Base-by-base conservation (phyloP, 2,329 filamentous ascomycete species). In the Fusarium keratoplasticum region DNA sequence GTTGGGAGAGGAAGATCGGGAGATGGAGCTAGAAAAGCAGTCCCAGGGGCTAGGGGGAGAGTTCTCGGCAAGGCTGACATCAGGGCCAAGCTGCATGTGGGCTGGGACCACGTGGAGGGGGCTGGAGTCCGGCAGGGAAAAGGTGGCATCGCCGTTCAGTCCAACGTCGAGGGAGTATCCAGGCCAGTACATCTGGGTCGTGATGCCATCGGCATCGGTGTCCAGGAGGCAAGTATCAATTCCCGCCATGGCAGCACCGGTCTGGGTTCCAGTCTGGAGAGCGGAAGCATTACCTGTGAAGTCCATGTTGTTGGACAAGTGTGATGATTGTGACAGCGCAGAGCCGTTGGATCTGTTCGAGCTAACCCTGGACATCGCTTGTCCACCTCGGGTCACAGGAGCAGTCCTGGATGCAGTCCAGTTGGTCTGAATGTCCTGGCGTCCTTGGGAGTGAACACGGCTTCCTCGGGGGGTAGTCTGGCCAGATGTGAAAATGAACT, bases 61-160 rank as follows among this genome's bases (percentile, higher is more conserved):
- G 74, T 85, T 83, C 70, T 85, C 86, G 58, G 84, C 79, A 67
- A 89, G 78, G 72, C 83, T 84, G 52, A 85, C 79, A 73, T 89
- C 87, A 80, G 87, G 87, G 76, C 87, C 87, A 77, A 89, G 80
- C 73, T 86, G 86, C 82, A 89, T 87, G 73, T 90, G 87, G 61
- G 86, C 83, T 61, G 89, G 89, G 77, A 89, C 86, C 79, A 90
- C 87, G 73, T 90, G 88, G 77, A 89, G 82, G 60, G 83, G 82
- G 77, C 77, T 79, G 65, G 87, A 73, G 70, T 87, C 84, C 66
- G 83, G 76, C 67, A 85, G 71, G 78, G 81, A 77, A 83, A 89
- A 79, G 78, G 81, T 70, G 85, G 82, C 79, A 82, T 84, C 79
- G 59, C 83, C 73, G 66, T 82, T 78, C 74, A 88, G 79, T 69